Percentiles rank a stretch among this genome's conserved stretches.
phyloP scores from a whole-genome alignment of 164 flowering plant species.

The Chimonanthus salicifolius region DNA sequence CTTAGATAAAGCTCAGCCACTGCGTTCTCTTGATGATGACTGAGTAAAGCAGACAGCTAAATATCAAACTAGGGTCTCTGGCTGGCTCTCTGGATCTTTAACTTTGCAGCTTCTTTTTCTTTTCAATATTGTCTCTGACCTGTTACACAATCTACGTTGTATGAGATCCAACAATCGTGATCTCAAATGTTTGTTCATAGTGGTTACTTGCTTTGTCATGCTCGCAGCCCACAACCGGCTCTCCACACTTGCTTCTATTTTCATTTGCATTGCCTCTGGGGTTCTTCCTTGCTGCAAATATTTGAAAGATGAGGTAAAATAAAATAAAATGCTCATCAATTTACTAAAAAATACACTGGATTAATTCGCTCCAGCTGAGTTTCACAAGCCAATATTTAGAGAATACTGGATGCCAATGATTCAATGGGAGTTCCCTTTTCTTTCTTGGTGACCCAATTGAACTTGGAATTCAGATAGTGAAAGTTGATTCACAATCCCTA shows the following conservation, averaged over 20 bases:
- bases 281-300: constrained; percentile 31
- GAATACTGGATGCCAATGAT: background rate
- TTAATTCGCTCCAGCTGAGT: no score
- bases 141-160: constrained; percentile 25
- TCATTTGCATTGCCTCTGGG: constrained; percentile 40
- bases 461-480: background rate
- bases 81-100: constrained; percentile 10
- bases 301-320: background rate
- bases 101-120: constrained; percentile 26
- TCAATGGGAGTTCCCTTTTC: background rate
- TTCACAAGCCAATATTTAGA: background rate
- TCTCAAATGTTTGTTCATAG: constrained; percentile 49
- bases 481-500: no score
- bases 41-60: background rate
- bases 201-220: constrained; percentile 50
- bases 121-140: constrained; percentile 10
- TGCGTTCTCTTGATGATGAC: background rate
- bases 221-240: constrained; percentile 38
- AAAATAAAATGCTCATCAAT: background rate
- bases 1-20: background rate
- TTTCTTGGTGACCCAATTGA: background rate
- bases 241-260: constrained; percentile 34
- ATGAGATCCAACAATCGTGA: constrained; percentile 36
- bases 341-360: no score
- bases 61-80: constrained; percentile 1